These are phyloP conservation scores for Pachyrhizus erosus DNA, from an alignment of 306 rosid genomes.

Conservation along the genomic window DNA sequence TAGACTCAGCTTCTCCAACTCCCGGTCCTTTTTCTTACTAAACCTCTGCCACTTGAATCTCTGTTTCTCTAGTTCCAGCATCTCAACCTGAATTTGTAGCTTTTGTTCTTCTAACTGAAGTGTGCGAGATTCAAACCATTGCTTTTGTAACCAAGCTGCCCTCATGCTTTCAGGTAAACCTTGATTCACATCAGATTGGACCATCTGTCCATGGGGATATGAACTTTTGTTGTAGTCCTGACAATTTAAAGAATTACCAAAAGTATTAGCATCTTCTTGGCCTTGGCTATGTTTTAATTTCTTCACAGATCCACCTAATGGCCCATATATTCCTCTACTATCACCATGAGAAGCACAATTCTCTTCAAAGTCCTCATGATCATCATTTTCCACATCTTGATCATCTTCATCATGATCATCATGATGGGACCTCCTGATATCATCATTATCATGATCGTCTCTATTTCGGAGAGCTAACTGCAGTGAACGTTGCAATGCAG, in stretches of 20 bases:
- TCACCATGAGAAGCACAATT: slow-evolving; percentile 61
- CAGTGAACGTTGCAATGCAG: slow-evolving; percentile 81
- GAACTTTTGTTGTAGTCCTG: slow-evolving; percentile 62
- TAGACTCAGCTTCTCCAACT: slow-evolving; percentile 83
- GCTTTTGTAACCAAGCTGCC: slow-evolving; percentile 69
- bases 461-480: slow-evolving; percentile 80
- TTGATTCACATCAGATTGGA: slow-evolving; percentile 60
- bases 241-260: slow-evolving; percentile 56
- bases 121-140: slow-evolving; percentile 71
- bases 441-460: slow-evolving; percentile 80
- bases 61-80: slow-evolving; percentile 84
- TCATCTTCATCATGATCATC: slow-evolving; percentile 81
- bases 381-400: slow-evolving; percentile 70
- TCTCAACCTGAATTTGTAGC: slow-evolving; percentile 82
- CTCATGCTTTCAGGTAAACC: slow-evolving; percentile 62
- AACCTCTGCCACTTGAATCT: slow-evolving; percentile 85
- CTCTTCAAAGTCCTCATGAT: slow-evolving; percentile 68
- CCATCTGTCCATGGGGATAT: slow-evolving; percentile 52
- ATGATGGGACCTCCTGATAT: slow-evolving; percentile 60
- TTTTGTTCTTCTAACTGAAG: slow-evolving; percentile 86
- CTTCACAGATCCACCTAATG: slow-evolving; percentile 61
- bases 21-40: slow-evolving; percentile 82
- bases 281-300: slow-evolving; percentile 63
- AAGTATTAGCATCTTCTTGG: slow-evolving; percentile 54
- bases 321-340: slow-evolving; percentile 53